phyloP scores from a whole-genome alignment of 1,139 yeast species.

The Hansenula sp. region DNA sequence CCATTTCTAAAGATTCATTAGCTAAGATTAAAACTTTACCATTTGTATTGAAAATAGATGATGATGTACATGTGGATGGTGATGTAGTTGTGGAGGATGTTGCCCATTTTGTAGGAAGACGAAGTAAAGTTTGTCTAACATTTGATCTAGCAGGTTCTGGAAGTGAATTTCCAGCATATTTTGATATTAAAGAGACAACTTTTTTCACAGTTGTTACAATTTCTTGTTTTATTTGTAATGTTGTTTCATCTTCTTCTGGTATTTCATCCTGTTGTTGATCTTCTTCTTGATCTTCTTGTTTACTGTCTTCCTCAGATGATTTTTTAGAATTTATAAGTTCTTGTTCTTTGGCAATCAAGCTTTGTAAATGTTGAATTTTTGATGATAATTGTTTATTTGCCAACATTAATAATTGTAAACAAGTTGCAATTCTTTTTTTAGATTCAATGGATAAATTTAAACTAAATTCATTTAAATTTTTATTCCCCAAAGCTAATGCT shows the following conservation, averaged over 20 bases:
- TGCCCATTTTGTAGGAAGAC: conserved; percentile 65
- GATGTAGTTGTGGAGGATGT: conserved; percentile 13
- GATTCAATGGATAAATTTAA: conserved; percentile 56
- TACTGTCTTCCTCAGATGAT: conserved; percentile 8
- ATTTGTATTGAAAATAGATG: conserved; percentile 36
- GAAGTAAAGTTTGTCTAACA: conserved; percentile 73
- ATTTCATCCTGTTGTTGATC: too few relatives aligned
- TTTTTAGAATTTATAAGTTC: conserved; percentile 25
- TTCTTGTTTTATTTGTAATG: conserved; percentile 61
- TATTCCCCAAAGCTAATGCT: conserved; percentile 26
- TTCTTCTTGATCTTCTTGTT: conserved; percentile 17
- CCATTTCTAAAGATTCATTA: conserved; percentile 85
- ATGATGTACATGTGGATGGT: conserved; percentile 13
- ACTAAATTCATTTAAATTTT: conserved; percentile 38
- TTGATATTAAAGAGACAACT: conserved; percentile 80
- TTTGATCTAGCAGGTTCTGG: conserved; percentile 84
- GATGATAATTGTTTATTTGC: conserved; percentile 70
- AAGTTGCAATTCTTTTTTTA: conserved; percentile 64
- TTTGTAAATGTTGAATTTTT: conserved; percentile 61
- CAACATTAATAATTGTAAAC: conserved; percentile 65
- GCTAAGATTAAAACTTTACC: conserved; percentile 78
- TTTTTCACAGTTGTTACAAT: conserved; percentile 86
- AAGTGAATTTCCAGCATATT: conserved; percentile 68
- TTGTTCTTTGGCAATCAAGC: conserved; percentile 39
- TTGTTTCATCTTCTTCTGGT: conserved; percentile 27